Conservation (phyloP, 768 basidiomycete genomes). For the Boletus patriciae region DNA sequence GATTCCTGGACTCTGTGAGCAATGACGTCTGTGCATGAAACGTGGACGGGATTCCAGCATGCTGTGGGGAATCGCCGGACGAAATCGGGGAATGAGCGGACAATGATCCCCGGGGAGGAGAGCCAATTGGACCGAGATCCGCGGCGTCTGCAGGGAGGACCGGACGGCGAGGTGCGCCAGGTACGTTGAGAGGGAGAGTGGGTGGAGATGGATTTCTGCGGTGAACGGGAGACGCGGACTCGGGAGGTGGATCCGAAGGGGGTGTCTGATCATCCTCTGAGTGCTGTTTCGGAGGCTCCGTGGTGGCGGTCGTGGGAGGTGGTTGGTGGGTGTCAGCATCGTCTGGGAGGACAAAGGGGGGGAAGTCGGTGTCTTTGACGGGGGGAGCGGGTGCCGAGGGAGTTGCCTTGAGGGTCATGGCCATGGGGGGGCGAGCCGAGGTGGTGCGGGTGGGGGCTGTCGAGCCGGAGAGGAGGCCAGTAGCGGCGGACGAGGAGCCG, state of each 20-base stretch:
- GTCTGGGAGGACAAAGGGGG: slow-evolving; percentile 65
- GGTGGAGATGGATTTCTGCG: slow-evolving; percentile 42
- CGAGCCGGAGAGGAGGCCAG: slow-evolving; percentile 48
- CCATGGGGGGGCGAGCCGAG: slow-evolving; percentile 58
- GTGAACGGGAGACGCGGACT: slow-evolving; percentile 14
- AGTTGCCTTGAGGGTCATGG: slow-evolving; percentile 67
- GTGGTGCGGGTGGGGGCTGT: slow-evolving; percentile 64
- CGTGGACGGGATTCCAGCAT: slow-evolving; percentile 54
- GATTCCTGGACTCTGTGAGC: slow-evolving; percentile 39
- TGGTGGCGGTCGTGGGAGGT: slow-evolving; percentile 4
- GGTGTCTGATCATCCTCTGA: slow-evolving; percentile 13
- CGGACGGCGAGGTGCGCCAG: slow-evolving; percentile 49
- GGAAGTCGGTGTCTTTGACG: slow-evolving; percentile 72
- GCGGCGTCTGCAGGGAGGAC: slow-evolving; percentile 38
- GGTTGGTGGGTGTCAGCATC: slow-evolving; percentile 40
- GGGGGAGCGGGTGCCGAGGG: slow-evolving; percentile 81
- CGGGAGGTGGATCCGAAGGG: slow-evolving; percentile 6
- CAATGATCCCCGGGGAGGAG: slow-evolving; percentile 58
- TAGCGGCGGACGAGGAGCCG: slow-evolving; percentile 8
- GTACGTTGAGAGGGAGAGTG: slow-evolving; percentile 52
- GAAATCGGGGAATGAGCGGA: slow-evolving; percentile 55
- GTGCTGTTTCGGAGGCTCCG: slow-evolving; percentile 5
- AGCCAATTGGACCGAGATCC: slow-evolving; percentile 84
- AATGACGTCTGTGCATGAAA: slow-evolving; percentile 71
- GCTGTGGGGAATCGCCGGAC: slow-evolving; percentile 39